phyloP scores from a whole-genome alignment of 352 stramenopile species.

The Phytopythium montanum region DNA sequence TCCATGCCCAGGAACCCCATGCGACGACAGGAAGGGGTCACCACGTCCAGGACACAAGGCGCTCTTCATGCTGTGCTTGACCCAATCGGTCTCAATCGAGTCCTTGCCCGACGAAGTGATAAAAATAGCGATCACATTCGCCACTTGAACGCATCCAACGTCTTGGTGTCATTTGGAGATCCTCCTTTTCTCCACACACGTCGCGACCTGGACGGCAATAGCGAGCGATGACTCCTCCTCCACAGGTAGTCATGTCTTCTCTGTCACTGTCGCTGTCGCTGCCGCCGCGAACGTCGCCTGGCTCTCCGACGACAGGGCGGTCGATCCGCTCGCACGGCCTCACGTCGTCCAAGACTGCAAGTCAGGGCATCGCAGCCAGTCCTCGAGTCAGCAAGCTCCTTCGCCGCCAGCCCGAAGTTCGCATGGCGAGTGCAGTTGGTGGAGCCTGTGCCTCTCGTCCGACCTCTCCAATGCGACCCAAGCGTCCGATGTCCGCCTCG shows the following conservation, averaged over 20 bases:
- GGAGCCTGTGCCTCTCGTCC: background rate
- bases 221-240: constrained; percentile 1
- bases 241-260: background rate
- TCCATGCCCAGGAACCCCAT: too few species aligned
- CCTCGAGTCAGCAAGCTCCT: constrained; percentile 22
- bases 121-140: too few species aligned
- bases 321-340: background rate
- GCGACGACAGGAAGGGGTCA: too few species aligned
- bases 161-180: background rate
- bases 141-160: too few species aligned
- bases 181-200: background rate
- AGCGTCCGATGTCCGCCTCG: constrained; percentile 36
- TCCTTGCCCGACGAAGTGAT: too few species aligned
- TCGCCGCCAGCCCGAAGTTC: background rate
- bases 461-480: constrained; percentile 15
- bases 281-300: background rate
- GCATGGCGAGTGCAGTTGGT: background rate
- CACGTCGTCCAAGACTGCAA: background rate
- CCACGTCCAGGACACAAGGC: too few species aligned
- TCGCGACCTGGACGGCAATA: background rate
- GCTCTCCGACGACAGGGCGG: background rate
- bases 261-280: background rate
- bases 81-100: too few species aligned
- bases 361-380: constrained; percentile 14
- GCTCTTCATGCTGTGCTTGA: too few species aligned